Base-by-base conservation (phyloP, 179 eudicot species). In the Beta lomatogona region DNA sequence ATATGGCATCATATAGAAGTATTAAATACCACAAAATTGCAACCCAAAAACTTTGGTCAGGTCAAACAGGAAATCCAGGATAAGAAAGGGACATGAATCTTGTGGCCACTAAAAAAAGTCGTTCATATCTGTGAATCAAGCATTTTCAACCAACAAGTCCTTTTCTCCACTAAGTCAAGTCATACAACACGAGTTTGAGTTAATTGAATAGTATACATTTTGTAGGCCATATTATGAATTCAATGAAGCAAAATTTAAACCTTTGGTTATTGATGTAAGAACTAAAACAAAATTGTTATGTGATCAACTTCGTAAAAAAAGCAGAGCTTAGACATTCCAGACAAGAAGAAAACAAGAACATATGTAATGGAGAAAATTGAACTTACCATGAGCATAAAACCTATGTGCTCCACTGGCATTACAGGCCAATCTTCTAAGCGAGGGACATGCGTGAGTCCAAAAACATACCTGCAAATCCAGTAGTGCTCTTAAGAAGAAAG, bases 401-500 rank as follows among this genome's bases (percentile, higher is more conserved):
- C 90, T 14, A 85, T 83, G 75, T 48, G 86, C 41, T 87, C 90
- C 73, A 87, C 90, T 5, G 85, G 90, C 90, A 88, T 88, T 44
- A 88, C 84, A 31, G 90, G 88, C 88, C 90, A 88, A 73, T 88
- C 90, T 85, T 88, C 90, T 36, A 83, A 58, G 41, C 90, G 90
- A 78, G 88, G 86, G 75, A 88, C 78, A 77, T 88, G 88, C 7
- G 90, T 85, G 77, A 87, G 82, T 54, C 90, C 90, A 52, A 88
- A 88, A 21, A 88, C 90, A 61, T 88, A 88, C 90, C 90, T 87
- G 76, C 41, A 76, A 71, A 53, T 21, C 22, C 36, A 61, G 48
- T 13, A 65, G 71, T n/a, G 15, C 15, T 63, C 41, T 77, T 48
- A 77, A 46, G 48, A 64, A 15, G 22, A 55, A 68, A 60, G 36